Conservation (phyloP, 768 basidiomycete species). For the Arthromyces matolae region DNA sequence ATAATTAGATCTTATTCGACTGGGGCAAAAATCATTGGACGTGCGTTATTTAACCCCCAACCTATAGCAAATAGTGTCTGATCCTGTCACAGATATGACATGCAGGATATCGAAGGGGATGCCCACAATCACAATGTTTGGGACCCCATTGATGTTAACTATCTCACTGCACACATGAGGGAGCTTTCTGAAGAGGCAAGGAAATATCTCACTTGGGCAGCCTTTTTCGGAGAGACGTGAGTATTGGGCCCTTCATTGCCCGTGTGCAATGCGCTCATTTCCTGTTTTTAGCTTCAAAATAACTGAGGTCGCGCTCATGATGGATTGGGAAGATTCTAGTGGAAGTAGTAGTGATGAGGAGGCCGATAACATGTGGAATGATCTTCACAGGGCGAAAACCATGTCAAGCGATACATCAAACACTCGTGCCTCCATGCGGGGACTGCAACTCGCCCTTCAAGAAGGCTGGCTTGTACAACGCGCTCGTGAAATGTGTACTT, state of each 20-base stretch:
- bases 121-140: conserved; percentile 48
- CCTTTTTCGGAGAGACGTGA: conserved; percentile 69
- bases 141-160: conserved; percentile 61
- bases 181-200: conserved; percentile 61
- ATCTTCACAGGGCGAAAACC: conserved; percentile 46
- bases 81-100: conserved; percentile 42
- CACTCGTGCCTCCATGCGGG: conserved; percentile 60
- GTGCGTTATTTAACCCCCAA: conserved; percentile 32
- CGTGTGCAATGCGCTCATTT: neutral
- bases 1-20: conserved; percentile 54
- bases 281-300: conserved; percentile 55
- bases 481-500: conserved; percentile 73
- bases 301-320: conserved; percentile 67
- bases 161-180: conserved; percentile 54
- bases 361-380: conserved; percentile 47
- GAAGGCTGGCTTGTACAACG: conserved; percentile 75
- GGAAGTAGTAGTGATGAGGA: conserved; percentile 53
- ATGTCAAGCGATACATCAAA: conserved; percentile 36
- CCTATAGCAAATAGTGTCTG: conserved; percentile 1
- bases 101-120: conserved; percentile 51
- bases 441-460: conserved; percentile 59
- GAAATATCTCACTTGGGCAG: conserved; percentile 69
- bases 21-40: conserved; percentile 66
- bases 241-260: conserved; percentile 17
- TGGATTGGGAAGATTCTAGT: conserved; percentile 68